phyloP scores from a whole-genome alignment of 192 early-diverging fungal species.

The Coemansia sp. region DNA sequence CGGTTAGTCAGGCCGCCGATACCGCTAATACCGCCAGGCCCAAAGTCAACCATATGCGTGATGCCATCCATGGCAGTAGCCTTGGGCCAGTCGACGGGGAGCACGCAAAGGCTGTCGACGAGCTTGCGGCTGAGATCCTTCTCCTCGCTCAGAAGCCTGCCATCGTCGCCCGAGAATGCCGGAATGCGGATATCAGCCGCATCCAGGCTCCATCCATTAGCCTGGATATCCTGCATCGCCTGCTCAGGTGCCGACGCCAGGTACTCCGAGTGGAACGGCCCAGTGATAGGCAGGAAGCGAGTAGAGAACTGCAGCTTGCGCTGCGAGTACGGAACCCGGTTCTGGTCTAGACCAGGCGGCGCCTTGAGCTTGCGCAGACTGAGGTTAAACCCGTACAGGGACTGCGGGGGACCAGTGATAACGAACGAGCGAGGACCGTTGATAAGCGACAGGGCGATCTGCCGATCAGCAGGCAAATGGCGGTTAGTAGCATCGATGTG shows the following conservation, averaged over 20 bases:
- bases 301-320: conserved; percentile 89
- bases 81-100: conserved; percentile 64
- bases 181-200: conserved; percentile 43
- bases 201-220: conserved; percentile 32
- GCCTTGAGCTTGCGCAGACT: conserved; percentile 93
- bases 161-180: conserved; percentile 79
- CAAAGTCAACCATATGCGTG: conserved; percentile 95
- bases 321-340: conserved; percentile 84
- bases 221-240: conserved; percentile 3
- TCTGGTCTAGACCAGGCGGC: conserved; percentile 80
- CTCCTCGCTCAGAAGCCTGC: conserved; percentile 70
- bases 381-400: conserved; percentile 90
- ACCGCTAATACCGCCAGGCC: conserved; percentile 82
- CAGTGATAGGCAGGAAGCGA: conserved; percentile 90
- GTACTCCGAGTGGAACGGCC: conserved; percentile 68
- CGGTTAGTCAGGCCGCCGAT: conserved; percentile 83
- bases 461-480: conserved; percentile 80
- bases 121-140: conserved; percentile 66
- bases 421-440: conserved; percentile 91
- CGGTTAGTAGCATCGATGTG: conserved; percentile 87
- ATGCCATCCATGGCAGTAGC: conserved; percentile 57
- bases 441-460: conserved; percentile 83
- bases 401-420: conserved; percentile 88
- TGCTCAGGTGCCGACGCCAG: conserved; percentile 1
- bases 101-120: conserved; percentile 69